A percentile compares a stretch with the other conserved stretches of the same genome.
Conservation (phyloP, 805 yeast species). For the Metschnikowia aberdeeniae region DNA sequence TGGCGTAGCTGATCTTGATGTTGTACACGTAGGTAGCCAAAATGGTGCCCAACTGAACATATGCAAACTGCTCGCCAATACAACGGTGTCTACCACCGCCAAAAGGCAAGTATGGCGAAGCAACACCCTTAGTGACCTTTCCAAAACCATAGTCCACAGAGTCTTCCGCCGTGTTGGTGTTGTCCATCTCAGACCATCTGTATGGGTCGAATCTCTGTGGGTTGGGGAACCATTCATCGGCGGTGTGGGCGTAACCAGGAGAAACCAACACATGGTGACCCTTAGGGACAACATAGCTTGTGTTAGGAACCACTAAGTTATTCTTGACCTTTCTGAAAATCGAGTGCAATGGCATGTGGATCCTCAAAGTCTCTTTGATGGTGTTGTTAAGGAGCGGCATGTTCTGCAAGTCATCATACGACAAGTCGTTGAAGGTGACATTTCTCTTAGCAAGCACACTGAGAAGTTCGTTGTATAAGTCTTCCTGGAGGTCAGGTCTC, state of each 20-base stretch:
- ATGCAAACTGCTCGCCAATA: conserved; percentile 98
- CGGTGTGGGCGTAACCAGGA: conserved; percentile 86
- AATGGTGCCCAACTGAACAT: conserved; percentile 84
- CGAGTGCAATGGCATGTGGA: conserved; percentile 96
- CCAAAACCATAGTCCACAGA: conserved; percentile 95
- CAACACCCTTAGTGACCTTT: conserved; percentile 90
- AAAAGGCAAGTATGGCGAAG: conserved; percentile 93
- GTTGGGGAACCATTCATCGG: conserved; percentile 73
- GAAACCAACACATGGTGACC: conserved; percentile 89
- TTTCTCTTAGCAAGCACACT: conserved; percentile 46
- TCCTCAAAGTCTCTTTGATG: conserved; percentile 88
- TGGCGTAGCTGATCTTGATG: conserved; percentile 65
- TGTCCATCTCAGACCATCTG: conserved; percentile 59
- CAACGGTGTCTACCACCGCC: conserved; percentile 99
- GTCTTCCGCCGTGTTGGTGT: conserved; percentile 28
- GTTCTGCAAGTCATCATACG: conserved; percentile 78
- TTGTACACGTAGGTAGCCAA: conserved; percentile 71
- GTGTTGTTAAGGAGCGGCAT: conserved; percentile 79
- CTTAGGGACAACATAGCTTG: conserved; percentile 75
- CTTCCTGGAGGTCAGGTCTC: conserved; percentile 79
- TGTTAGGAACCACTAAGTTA: conserved; percentile 74
- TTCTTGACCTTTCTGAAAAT: conserved; percentile 86
- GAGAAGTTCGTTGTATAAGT: conserved; percentile 70
- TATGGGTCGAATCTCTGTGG: conserved; percentile 73
- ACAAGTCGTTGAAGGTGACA: conserved; percentile 48